Base-by-base conservation (phyloP, 768 basidiomycete species). In the Heimioporus sp. region DNA sequence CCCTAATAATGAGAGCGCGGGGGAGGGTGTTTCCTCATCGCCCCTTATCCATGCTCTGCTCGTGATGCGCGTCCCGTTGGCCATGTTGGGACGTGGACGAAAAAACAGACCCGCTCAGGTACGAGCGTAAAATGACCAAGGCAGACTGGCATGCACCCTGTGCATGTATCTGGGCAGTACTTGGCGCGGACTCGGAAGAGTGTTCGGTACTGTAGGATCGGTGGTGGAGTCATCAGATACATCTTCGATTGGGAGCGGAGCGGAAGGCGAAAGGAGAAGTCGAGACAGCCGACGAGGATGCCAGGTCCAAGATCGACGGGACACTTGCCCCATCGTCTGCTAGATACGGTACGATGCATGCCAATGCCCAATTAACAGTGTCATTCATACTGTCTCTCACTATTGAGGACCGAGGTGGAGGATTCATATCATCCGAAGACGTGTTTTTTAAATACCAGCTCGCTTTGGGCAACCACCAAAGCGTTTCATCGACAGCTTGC, bases 381-480 rank as follows among this genome's bases (percentile, higher is more conserved):
- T 74, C 85, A 4, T 81, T 81, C 59, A 86, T 92, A 15, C 77
- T 85, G 3, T 89, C 92, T 71, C 74, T 95, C 19, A 73, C 82
- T 19, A 73, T 85, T 17, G 85, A 87, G 55, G 77, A 85, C 52
- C 77, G 90, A 95, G 68, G 87, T 92, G 87, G 92, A 91, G 65
- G 66, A 69, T 20, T 80, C 89, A 10, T 24, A 24, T 24, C 5
- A 5, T 24, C 24, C 24, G 24, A 24, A 3, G 5, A 24, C 24
- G n/a, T n/a, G n/a, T n/a, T n/a, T n/a, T n/a, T n/a, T n/a, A n/a
- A n/a, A n/a, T n/a, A n/a, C n/a, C n/a, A n/a, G n/a, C n/a, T n/a
- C 5, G 24, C 24, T 24, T 24, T 24, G 24, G 24, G 3, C 24
- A 24, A 24, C 24, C 24, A 24, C 5, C 24, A 5, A 24, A 24